Evolutionary conservation across 2,329 filamentous ascomycete genomes (phyloP).

Genomic region (Neofusicoccum sp.): DNA sequence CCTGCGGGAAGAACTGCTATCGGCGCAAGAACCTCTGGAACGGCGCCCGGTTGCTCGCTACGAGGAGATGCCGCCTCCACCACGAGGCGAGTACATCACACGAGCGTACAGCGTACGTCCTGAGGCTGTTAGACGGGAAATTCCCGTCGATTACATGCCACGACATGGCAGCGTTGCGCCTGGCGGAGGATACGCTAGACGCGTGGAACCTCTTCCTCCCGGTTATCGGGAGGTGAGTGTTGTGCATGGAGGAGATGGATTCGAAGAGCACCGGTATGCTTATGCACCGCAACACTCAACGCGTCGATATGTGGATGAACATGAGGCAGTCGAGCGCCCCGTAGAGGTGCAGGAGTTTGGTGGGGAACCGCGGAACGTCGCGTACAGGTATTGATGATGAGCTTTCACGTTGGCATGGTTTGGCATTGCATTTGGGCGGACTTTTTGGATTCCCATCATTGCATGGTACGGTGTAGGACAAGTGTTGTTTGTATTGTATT

Average conservation of each 20-base stretch:
- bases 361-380: constrained; percentile 33
- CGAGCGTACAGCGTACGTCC: constrained; percentile 42
- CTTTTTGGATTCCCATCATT: not conserved
- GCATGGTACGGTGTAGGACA: not conserved
- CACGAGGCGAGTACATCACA: constrained; percentile 30
- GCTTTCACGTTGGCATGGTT: not conserved
- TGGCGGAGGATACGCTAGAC: constrained; percentile 26
- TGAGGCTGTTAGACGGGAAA: constrained; percentile 35
- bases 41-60: constrained; percentile 32
- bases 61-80: constrained; percentile 36
- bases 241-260: constrained; percentile 31
- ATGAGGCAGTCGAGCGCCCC: constrained; percentile 20
- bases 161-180: constrained; percentile 45
- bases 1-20: constrained; percentile 18
- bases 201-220: constrained; percentile 26
- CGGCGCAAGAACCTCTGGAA: constrained; percentile 25
- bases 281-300: constrained; percentile 25
- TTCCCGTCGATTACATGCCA: constrained; percentile 31
- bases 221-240: constrained; percentile 43
- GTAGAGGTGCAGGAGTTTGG: constrained; percentile 29
- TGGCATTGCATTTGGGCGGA: not conserved
- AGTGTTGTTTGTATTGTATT: not conserved
- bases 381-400: constrained; percentile 33
- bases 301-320: constrained; percentile 44
- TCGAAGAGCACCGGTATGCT: constrained; percentile 34